Evolutionary conservation across 805 yeast genomes (phyloP).

Genomic region (Teunomyces aglyptinius): DNA sequence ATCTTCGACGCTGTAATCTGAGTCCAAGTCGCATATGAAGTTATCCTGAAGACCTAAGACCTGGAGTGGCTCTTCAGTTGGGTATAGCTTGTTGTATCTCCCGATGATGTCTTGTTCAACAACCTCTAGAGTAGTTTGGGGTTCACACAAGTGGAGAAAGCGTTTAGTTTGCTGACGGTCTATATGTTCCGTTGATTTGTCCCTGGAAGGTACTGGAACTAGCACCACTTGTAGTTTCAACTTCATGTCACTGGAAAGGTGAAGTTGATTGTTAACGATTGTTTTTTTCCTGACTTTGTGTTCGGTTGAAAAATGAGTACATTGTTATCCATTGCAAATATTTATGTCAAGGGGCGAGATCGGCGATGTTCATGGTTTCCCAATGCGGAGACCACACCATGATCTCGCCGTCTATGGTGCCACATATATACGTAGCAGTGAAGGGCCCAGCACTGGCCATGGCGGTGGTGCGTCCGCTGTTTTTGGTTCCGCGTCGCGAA

Average conservation of each 20-base stretch:
- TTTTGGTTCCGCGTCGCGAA: constrained; percentile 41
- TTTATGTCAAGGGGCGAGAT: not conserved
- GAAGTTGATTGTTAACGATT: not conserved
- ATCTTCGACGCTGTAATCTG: constrained; percentile 65
- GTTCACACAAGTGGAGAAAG: constrained; percentile 63
- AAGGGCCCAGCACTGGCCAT: constrained; percentile 48
- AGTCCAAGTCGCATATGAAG: constrained; percentile 73
- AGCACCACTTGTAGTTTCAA: constrained; percentile 37
- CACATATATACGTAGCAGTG: constrained; percentile 50
- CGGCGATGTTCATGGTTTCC: constrained; percentile 7
- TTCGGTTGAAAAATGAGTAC: no score
- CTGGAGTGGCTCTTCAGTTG: constrained; percentile 52
- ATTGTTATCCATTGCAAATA: no score
- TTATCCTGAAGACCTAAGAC: constrained; percentile 66
- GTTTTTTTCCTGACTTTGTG: no score
- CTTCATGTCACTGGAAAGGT: constrained; percentile 8
- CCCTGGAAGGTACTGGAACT: constrained; percentile 25
- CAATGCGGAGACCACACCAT: constrained; percentile 46
- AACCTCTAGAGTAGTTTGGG: constrained; percentile 43
- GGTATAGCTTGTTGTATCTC: constrained; percentile 63
- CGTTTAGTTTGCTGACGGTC: constrained; percentile 29
- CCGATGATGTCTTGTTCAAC: constrained; percentile 54
- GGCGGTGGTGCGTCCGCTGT: constrained; percentile 48
- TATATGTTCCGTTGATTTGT: constrained; percentile 17
- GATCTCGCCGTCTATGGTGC: constrained; percentile 67